A percentile compares a stretch with the other conserved stretches of the same genome.
Evolutionary conservation across 306 rosid species (phyloP).

Genomic region (Citrullus mucosospermus): DNA sequence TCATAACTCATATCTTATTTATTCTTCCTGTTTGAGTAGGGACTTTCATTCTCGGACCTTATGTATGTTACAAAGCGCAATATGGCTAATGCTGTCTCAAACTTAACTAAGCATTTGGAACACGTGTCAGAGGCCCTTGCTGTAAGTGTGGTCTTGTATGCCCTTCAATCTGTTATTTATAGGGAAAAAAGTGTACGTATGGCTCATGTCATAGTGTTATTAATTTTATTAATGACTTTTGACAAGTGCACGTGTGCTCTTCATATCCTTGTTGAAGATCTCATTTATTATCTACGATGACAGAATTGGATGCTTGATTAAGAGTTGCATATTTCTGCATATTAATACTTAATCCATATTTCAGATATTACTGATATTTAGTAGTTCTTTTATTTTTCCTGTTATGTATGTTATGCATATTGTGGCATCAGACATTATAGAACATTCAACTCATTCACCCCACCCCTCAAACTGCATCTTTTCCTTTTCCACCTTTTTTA

Average conservation of each 20-base stretch:
- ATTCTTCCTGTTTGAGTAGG: constrained; percentile 34
- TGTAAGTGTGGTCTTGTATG: constrained; percentile 33
- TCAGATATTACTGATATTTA: neutral
- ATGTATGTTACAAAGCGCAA: constrained; percentile 87
- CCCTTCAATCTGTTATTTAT: neutral
- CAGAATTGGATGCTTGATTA: neutral
- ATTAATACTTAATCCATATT: neutral
- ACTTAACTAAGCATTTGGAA: constrained; percentile 73
- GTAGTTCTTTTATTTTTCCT: neutral
- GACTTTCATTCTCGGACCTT: constrained; percentile 73
- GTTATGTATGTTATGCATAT: neutral
- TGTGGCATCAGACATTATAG: neutral
- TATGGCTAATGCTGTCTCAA: constrained; percentile 79
- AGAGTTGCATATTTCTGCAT: neutral
- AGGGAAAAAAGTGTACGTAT: neutral
- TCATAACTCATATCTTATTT: neutral
- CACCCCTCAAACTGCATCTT: neutral
- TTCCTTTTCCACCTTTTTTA: neutral
- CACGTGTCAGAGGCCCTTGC: constrained; percentile 72
- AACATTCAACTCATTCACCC: neutral
- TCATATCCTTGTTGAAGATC: neutral
- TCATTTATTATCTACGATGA: neutral
- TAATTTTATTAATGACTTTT: neutral
- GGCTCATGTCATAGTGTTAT: neutral
- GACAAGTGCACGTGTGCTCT: neutral